A percentile compares a stretch with the other conserved stretches of the same genome.
Evolutionary conservation across 805 yeast genomes (phyloP).

Genomic region (Kodamaea laetipori): DNA sequence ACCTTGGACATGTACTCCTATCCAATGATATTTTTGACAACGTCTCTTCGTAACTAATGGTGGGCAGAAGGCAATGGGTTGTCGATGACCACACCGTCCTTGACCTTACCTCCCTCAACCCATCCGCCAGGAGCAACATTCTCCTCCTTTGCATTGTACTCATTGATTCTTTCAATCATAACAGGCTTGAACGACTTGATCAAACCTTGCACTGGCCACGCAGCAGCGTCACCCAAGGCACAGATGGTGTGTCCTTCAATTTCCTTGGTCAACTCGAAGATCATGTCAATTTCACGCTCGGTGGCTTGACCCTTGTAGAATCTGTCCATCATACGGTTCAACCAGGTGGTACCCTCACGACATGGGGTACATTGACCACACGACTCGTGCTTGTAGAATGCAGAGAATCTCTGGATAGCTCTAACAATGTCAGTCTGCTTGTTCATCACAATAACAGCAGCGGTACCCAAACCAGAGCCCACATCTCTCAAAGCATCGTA

Average conservation of each 20-base stretch:
- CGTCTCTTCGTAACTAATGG: slow-evolving; percentile 21
- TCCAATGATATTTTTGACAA: slow-evolving; percentile 1
- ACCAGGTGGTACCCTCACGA: slow-evolving; percentile 91
- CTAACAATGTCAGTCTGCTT: slow-evolving; percentile 81
- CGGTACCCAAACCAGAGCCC: slow-evolving; percentile 89
- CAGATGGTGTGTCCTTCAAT: slow-evolving; percentile 91
- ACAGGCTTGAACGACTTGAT: slow-evolving; percentile 83
- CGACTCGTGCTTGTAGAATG: slow-evolving; percentile 88
- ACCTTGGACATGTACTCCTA: slow-evolving; percentile 1
- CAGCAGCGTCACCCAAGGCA: slow-evolving; percentile 91
- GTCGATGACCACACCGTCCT: slow-evolving; percentile 65
- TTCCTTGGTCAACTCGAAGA: slow-evolving; percentile 80
- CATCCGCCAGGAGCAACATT: slow-evolving; percentile 73
- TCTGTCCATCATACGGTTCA: slow-evolving; percentile 81
- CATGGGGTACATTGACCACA: slow-evolving; percentile 96
- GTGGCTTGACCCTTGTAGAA: slow-evolving; percentile 77
- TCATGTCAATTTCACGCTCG: slow-evolving; percentile 80
- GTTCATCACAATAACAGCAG: slow-evolving; percentile 91
- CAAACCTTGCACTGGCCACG: slow-evolving; percentile 92
- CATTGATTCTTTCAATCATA: slow-evolving; percentile 71
- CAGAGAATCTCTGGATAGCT: slow-evolving; percentile 82
- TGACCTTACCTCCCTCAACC: slow-evolving; percentile 60
- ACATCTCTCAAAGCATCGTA: slow-evolving; percentile 82
- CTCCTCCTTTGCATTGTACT: slow-evolving; percentile 55
- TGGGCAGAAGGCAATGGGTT: slow-evolving; percentile 54